These are phyloP conservation scores for Scleroderma bovista DNA, from an alignment of 768 basidiomycete species.

Conservation along the genomic window DNA sequence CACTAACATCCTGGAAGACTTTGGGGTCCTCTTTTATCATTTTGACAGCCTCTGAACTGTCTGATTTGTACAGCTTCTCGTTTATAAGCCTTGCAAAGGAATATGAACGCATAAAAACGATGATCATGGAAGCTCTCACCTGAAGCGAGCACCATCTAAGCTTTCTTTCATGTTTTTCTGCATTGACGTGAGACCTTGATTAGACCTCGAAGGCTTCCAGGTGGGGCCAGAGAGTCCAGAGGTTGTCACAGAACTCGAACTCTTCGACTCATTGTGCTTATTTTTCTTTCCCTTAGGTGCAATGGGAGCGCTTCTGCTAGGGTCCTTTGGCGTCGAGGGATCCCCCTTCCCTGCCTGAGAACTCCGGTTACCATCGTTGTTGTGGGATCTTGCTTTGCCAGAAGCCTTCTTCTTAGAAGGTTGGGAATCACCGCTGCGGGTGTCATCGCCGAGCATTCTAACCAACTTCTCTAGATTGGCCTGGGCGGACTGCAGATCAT, in stretches of 20 bases:
- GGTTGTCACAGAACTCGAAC: slow-evolving; percentile 6
- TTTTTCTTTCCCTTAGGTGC: slow-evolving; percentile 11
- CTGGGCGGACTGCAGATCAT: slow-evolving; percentile 34
- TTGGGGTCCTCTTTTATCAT: slow-evolving; percentile 84
- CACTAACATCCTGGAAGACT: slow-evolving; percentile 74
- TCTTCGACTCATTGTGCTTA: slow-evolving; percentile 15
- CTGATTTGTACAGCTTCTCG: slow-evolving; percentile 85
- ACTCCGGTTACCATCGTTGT: neutral
- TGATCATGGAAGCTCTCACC: slow-evolving; percentile 38
- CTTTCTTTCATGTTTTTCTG: slow-evolving; percentile 77
- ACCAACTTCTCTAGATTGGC: slow-evolving; percentile 60
- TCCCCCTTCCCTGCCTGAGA: slow-evolving; percentile 2
- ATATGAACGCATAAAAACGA: slow-evolving; percentile 5
- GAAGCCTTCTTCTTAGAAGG: slow-evolving; percentile 15
- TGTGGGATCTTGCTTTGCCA: slow-evolving; percentile 1
- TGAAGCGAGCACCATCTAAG: slow-evolving; percentile 82
- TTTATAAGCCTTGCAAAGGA: slow-evolving; percentile 68
- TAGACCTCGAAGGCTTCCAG: slow-evolving; percentile 9
- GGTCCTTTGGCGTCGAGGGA: slow-evolving; percentile 8
- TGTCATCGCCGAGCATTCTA: slow-evolving; percentile 35
- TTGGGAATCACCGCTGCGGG: slow-evolving; percentile 7
- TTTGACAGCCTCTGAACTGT: slow-evolving; percentile 63
- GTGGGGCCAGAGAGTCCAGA: slow-evolving; percentile 18
- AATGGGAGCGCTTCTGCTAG: slow-evolving; percentile 4
- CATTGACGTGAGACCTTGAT: slow-evolving; percentile 52